Evolutionary conservation across 2,329 filamentous ascomycete genomes (phyloP), one percentile per base, ranked within the genome.

Genomic region (Calonectria pseudoreteaudii): DNA sequence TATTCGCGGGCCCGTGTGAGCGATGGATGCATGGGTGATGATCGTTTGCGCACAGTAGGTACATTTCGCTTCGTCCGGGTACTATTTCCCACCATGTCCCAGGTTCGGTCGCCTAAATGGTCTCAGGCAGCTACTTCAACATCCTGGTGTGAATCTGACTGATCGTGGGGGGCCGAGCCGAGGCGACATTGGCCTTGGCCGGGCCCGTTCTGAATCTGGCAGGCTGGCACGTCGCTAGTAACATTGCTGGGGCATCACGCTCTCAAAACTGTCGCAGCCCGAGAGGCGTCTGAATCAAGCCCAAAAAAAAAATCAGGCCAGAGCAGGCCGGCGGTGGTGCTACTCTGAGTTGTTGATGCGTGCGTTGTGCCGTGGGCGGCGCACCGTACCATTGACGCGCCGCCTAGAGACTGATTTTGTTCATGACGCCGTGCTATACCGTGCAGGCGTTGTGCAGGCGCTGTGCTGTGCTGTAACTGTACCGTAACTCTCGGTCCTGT

Each of bases 331-430:
- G n/a, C 16, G 13, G 41, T 50, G 52, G 44, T 62, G 53, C 66
- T 69, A 58, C 49, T 26, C 65, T 68, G 38, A 14, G 53, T 62
- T 62, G 53, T 69, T 69, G 66, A 69, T 69, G 66, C 66, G 30
- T 69, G 66, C 66, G 30, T 69, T 69, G 47, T 69, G 66, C 53
- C 53, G 53, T 41, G 65, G 65, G 65, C 47, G 47, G 65, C 52
- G 53, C 62, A 50, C 58, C 52, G 53, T 69, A 50, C 58, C 53
- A 69, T 69, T 14, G 52, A 69, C 53, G 66, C 52, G 36, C 50
- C 31, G 50, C 66, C 26, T 16, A n/a, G 38, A 56, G 34, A n/a
- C 50, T 23, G 31, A 50, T 52, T 34, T 47, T 47, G 44, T 23
- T 47, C 44, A 9, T 18, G 9, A 20, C 18, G 66, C 41, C 23